Percentiles rank a stretch among this genome's conserved stretches.
These are phyloP conservation scores for Plasmodium gonderi DNA, from an alignment of 169 alveolate genomes.

Conservation along the genomic window DNA sequence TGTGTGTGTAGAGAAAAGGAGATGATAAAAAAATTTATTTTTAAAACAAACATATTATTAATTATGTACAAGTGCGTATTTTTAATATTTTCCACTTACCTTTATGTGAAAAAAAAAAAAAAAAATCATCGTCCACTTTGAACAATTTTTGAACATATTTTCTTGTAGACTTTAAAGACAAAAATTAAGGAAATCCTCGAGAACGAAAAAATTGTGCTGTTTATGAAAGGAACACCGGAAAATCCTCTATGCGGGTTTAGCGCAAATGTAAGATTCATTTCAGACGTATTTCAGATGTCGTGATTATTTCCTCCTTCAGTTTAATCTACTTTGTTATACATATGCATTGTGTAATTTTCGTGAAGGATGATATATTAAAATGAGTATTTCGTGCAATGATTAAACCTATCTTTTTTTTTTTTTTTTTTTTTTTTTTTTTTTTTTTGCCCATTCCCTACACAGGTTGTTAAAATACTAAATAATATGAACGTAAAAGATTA, in stretches of 20 bases:
- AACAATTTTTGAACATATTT: neutral
- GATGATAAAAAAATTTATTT: neutral
- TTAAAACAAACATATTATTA: neutral
- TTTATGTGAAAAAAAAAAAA: neutral
- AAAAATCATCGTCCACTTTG: neutral
- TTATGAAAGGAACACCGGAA: constrained; percentile 87
- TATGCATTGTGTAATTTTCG: constrained; percentile 71
- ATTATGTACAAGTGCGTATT: neutral
- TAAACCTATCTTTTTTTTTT: neutral
- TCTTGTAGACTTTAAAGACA: constrained; percentile 37
- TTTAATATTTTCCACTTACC: neutral
- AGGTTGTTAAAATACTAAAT: constrained; percentile 81
- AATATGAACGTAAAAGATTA: constrained; percentile 78
- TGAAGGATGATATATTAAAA: neutral
- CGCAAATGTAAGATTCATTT: constrained; percentile 75
- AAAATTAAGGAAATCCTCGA: constrained; percentile 69
- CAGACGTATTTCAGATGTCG: no score
- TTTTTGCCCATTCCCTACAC: neutral
- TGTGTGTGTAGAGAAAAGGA: neutral
- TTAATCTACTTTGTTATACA: no score
- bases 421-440: neutral
- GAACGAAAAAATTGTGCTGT: constrained; percentile 66
- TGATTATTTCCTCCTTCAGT: no score
- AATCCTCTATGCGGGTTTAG: constrained; percentile 84
- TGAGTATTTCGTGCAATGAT: neutral